phyloP scores from a whole-genome alignment of 2,329 filamentous ascomycete species.

The Alternaria hordeiaustralica region DNA sequence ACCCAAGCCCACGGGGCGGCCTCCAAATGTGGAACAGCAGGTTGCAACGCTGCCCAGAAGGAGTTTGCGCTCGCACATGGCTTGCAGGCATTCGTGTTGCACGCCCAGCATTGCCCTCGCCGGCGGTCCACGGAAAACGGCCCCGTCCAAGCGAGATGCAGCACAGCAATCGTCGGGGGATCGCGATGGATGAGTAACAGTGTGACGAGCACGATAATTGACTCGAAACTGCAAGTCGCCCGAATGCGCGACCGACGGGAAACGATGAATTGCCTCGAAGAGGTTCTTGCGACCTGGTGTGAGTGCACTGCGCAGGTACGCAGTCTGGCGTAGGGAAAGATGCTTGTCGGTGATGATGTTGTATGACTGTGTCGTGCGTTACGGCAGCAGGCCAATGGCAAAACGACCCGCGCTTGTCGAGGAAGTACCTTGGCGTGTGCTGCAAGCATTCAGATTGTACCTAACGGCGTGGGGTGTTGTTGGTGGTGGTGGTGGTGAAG shows the following conservation, averaged over 20 bases:
- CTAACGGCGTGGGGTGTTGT: slow-evolving; percentile 10
- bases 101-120: slow-evolving; percentile 16
- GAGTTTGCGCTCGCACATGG: slow-evolving; percentile 20
- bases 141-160: slow-evolving; percentile 11
- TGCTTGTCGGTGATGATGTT: slow-evolving; percentile 26
- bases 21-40: slow-evolving; percentile 23
- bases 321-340: slow-evolving; percentile 7
- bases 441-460: neutral
- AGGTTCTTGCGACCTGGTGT: slow-evolving; percentile 14
- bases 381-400: slow-evolving; percentile 23
- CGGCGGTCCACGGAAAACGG: slow-evolving; percentile 13
- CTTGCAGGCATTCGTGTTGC: slow-evolving; percentile 6
- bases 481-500: slow-evolving; percentile 1
- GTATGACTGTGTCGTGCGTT: slow-evolving; percentile 40
- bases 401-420: slow-evolving; percentile 12
- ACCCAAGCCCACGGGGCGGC: slow-evolving; percentile 20
- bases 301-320: slow-evolving; percentile 25
- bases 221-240: slow-evolving; percentile 10
- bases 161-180: slow-evolving; percentile 3
- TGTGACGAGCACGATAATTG: slow-evolving; percentile 32
- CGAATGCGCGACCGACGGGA: slow-evolving; percentile 18
- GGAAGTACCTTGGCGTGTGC: neutral
- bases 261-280: slow-evolving; percentile 11
- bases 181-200: slow-evolving; percentile 12
- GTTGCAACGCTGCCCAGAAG: slow-evolving; percentile 34